A percentile compares a stretch with the other conserved stretches of the same genome.
Evolutionary conservation across 345 rosid species (phyloP).

Genomic region (Balakata baccata): DNA sequence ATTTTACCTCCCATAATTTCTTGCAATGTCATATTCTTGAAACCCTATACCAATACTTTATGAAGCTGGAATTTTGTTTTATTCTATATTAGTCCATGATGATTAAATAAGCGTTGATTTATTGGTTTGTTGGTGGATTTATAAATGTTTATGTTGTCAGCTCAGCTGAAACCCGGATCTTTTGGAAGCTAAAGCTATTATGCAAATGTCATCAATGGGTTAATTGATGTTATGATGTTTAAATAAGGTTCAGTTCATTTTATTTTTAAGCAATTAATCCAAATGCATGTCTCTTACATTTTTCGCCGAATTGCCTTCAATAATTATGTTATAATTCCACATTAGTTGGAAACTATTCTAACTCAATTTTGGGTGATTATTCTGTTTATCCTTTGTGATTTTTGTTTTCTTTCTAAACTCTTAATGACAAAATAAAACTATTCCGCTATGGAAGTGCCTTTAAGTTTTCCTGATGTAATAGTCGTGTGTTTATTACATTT

Average conservation of each 20-base stretch:
- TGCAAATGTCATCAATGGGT: neutral
- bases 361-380: neutral
- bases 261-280: neutral
- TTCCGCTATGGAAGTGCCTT: neutral
- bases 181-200: constrained; percentile 1
- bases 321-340: neutral
- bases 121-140: neutral
- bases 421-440: neutral
- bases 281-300: neutral
- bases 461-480: constrained; percentile 7
- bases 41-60: neutral
- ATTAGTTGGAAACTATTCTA: neutral
- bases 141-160: neutral
- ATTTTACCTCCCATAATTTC: neutral
- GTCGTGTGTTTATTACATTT: neutral
- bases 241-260: neutral
- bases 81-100: neutral
- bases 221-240: neutral
- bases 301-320: neutral
- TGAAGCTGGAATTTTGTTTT: neutral
- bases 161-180: neutral
- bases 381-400: constrained; percentile 5
- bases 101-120: neutral
- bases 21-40: neutral
- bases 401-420: constrained; percentile 13